phyloP scores from a whole-genome alignment of 2,329 filamentous ascomycete species.

The Colletotrichum paranaense region DNA sequence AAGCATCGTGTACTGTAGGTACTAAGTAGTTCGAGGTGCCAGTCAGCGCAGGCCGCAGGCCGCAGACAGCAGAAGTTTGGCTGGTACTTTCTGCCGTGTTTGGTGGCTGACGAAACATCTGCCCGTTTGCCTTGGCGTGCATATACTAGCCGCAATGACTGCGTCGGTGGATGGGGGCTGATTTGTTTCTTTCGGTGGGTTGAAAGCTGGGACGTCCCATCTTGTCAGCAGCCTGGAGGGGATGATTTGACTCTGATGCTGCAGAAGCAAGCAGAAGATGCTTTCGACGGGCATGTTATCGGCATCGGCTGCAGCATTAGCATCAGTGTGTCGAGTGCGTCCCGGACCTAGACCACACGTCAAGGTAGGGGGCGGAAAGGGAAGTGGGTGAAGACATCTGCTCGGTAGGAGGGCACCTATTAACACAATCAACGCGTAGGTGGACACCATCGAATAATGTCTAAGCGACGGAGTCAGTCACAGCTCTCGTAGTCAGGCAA shows the following conservation, averaged over 20 bases:
- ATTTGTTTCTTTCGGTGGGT: conserved; percentile 9
- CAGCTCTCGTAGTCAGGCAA: background rate
- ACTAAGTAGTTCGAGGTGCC: background rate
- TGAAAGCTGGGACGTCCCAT: background rate
- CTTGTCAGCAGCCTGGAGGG: background rate
- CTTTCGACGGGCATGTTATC: conserved; percentile 6
- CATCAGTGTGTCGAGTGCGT: background rate
- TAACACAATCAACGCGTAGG: background rate
- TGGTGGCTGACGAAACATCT: conserved; percentile 31
- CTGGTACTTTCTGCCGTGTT: conserved; percentile 8
- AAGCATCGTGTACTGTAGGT: background rate
- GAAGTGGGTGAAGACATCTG: conserved; percentile 11
- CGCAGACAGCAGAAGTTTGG: background rate
- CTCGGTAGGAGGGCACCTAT: background rate
- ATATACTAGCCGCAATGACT: conserved; percentile 13
- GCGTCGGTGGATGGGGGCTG: conserved; percentile 10
- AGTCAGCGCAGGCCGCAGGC: background rate
- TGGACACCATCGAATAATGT: background rate
- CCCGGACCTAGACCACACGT: background rate
- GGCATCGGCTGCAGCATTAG: background rate
- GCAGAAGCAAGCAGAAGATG: conserved; percentile 3
- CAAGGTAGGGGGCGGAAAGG: conserved; percentile 9
- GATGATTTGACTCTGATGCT: background rate
- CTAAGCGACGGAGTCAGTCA: background rate
- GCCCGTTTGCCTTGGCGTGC: conserved; percentile 13